Base-by-base conservation (phyloP, 1,284 basidiomycete species). In the Cryptococcus depauperatus region DNA sequence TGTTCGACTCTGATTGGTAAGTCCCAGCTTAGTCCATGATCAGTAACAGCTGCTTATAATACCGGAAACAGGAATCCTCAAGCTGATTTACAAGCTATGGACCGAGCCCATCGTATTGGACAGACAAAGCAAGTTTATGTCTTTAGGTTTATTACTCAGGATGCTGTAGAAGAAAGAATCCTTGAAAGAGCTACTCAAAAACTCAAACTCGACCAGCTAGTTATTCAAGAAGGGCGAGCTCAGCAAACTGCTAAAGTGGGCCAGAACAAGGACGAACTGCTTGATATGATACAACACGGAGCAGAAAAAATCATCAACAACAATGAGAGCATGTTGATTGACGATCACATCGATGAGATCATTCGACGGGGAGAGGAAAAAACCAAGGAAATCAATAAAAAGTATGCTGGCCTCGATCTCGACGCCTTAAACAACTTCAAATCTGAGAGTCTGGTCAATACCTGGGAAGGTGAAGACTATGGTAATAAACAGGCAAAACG, bases 121-220 rank as follows among this genome's bases (percentile, higher is more conserved):
- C 95, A 97, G 73, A 97, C 87, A 41, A 97, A 97, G 72, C 93
- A 98, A 70, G 93, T 97, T 16, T 95, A 93, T 62, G 95, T 98
- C 1, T 99, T 92, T 77, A 77, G 93, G 22, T 97, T 98, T 69
- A 87, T 99, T 59, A 97, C 95, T 0, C 91, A 96, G 66, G 76
- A 85, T 41, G 92, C 90, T 40, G 91, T 98, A 23, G 95, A 98
- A 71, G 95, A 98, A 72, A 82, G 93, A 29, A 95, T 98, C 78
- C 73, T 98, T 16, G 93, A 98, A 71, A 77, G 92, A 19, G 93
- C 93, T 1, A 93, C 92, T 1, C 95, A 98, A 74, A 98, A 96
- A 73, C 74, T 98, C 48, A 80, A 91, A 50, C 75, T 98, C 10
- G 93, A 98, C 68, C 93, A 98, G 73, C 77, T 98, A 4, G 93